These are phyloP conservation scores for Paxillus ammoniavirescens DNA, from an alignment of 768 basidiomycete species.

Conservation along the genomic window DNA sequence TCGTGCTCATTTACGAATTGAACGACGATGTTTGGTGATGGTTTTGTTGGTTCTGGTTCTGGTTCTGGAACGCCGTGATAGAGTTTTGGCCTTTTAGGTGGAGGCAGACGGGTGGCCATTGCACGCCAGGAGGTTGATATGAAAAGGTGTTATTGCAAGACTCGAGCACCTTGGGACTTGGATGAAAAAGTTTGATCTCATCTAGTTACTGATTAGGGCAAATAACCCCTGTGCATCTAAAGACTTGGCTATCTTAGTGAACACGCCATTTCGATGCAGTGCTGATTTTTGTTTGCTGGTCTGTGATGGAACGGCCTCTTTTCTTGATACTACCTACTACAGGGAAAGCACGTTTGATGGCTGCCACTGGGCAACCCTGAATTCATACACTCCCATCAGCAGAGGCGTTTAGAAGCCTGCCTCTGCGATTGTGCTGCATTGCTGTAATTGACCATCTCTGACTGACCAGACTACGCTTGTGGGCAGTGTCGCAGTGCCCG, in stretches of 20 bases:
- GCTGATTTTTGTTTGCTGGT: background rate
- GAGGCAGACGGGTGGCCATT: slow-evolving; percentile 87
- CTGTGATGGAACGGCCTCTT: background rate
- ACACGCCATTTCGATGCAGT: too few species aligned
- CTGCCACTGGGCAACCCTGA: background rate
- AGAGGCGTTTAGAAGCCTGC: too few species aligned
- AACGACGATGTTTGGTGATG: slow-evolving; percentile 74
- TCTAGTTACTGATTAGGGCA: slow-evolving; percentile 5
- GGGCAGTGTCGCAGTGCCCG: too few species aligned
- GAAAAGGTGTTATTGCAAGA: background rate
- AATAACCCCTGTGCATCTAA: slow-evolving; percentile 15
- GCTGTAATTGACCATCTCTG: too few species aligned
- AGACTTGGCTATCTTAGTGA: background rate
- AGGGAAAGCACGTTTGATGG: background rate
- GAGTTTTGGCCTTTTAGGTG: slow-evolving; percentile 84
- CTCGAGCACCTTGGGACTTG: too few species aligned
- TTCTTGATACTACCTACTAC: too few species aligned
- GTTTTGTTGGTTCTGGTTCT: slow-evolving; percentile 43
- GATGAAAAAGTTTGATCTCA: background rate
- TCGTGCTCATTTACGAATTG: slow-evolving; percentile 93
- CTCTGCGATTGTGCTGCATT: too few species aligned
- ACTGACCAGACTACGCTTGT: too few species aligned
- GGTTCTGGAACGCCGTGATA: slow-evolving; percentile 75
- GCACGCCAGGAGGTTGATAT: background rate
- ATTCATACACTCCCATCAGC: too few species aligned